Evolutionary conservation across 192 early-diverging fungal species (phyloP), one percentile per base, ranked within the genome.

Genomic region (Pilaira anomala): DNA sequence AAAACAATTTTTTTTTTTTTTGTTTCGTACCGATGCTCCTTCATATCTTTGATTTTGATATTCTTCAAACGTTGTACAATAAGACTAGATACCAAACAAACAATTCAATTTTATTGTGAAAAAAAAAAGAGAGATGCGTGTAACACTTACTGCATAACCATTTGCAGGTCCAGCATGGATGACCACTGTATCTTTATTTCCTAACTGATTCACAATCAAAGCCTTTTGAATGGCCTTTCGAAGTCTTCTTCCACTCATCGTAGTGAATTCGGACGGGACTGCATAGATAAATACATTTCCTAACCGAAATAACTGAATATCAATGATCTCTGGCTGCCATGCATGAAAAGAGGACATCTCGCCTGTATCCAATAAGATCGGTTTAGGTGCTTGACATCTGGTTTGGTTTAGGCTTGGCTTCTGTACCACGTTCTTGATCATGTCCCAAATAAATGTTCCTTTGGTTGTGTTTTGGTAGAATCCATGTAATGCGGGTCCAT

Each of bases 41-140:
- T 87, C 85, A 55, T 87, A 87, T 56, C 84, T 65, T 68, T 87
- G 85, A 8, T 74, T 51, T 41, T 78, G 67, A 55, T 87, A 87
- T 63, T 87, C 85, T 73, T 87, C 83, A 55, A 44, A 73, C 1
- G 83, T 85, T 1, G 81, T 72, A 51, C 83, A 65, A 53, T 80
- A 74, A 33, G 65, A 62, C 60, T 78, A 53, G 3, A 22, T 18
- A 48, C 8, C 33, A n/a, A n/a, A n/a, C 1, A 9, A 0, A 54
- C 24, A 64, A 29, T 25, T 52, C 16, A 51, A 25, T 14, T 4
- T 3, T 28, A n/a, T n/a, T n/a, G n/a, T n/a, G n/a, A 19, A 56
- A 58, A 28, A 26, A 40, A n/a, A 49, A 50, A 36, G 26, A 51
- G 18, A 28, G n/a, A 22, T 48, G 9, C 19, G 30, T 8, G 13